Evolutionary conservation across 306 rosid species (phyloP).

Genomic region (Myrica gale): DNA sequence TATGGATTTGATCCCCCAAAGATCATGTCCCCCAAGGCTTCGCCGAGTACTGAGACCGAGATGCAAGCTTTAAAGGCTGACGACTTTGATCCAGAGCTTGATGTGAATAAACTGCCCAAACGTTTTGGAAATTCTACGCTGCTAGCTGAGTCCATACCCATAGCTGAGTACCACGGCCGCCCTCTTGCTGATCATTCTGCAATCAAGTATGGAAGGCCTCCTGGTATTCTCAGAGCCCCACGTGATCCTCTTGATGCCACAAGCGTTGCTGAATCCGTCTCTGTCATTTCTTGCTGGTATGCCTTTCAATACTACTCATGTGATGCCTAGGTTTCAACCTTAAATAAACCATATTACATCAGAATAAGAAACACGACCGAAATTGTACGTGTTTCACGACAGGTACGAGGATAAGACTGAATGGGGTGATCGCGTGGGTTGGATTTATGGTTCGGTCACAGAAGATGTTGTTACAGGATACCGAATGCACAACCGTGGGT

Average conservation of each 20-base stretch:
- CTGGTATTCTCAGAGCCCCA: slow-evolving; percentile 63
- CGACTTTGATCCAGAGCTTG: slow-evolving; percentile 73
- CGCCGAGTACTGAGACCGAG: slow-evolving; percentile 25
- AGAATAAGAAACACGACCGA: not conserved
- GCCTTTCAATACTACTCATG: not conserved
- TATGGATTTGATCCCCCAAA: slow-evolving; percentile 82
- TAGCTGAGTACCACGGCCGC: slow-evolving; percentile 73
- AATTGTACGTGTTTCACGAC: not conserved
- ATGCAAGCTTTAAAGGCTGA: slow-evolving; percentile 37
- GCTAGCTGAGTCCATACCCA: slow-evolving; percentile 59
- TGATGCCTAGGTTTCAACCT: no score
- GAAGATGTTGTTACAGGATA: slow-evolving; percentile 58
- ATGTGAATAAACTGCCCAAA: slow-evolving; percentile 59
- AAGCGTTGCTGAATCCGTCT: slow-evolving; percentile 77
- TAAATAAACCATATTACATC: not conserved
- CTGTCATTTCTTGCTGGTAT: slow-evolving; percentile 85
- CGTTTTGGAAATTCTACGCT: slow-evolving; percentile 81
- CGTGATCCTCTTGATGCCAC: slow-evolving; percentile 80
- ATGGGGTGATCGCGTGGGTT: slow-evolving; percentile 61
- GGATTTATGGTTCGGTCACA: slow-evolving; percentile 61
- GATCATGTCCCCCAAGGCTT: slow-evolving; percentile 15
- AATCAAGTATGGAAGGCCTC: slow-evolving; percentile 66
- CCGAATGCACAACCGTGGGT: slow-evolving; percentile 61
- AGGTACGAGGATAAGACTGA: slow-evolving; percentile 66
- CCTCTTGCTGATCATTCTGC: slow-evolving; percentile 84